Evolutionary conservation across 225 moss, liverwort and hornwort species (phyloP).

Genomic region (Bryum argenteum): DNA sequence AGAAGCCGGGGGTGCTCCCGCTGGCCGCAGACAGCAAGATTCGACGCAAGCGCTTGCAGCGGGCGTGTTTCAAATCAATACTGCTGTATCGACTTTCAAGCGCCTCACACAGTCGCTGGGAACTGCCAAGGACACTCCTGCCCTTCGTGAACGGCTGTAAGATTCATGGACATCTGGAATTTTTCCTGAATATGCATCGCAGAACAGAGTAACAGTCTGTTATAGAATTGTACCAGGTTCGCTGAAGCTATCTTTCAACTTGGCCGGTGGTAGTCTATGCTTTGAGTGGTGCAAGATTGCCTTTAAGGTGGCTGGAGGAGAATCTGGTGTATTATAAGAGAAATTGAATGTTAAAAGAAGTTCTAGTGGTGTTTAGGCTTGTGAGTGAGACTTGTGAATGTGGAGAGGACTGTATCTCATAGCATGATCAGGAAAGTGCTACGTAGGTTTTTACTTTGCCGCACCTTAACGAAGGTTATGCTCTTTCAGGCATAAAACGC

Average conservation of each 20-base stretch:
- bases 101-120: slow-evolving; percentile 80
- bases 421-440: background rate
- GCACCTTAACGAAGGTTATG: slow-evolving; percentile 8
- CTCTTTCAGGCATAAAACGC: slow-evolving; percentile 79
- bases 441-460: background rate
- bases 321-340: background rate
- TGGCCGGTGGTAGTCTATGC: background rate
- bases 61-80: slow-evolving; percentile 97
- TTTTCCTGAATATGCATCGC: slow-evolving; percentile 8
- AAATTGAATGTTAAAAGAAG: background rate
- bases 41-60: slow-evolving; percentile 85
- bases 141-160: slow-evolving; percentile 92
- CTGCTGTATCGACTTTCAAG: slow-evolving; percentile 89
- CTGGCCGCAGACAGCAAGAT: slow-evolving; percentile 77
- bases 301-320: background rate
- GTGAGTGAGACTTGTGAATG: background rate
- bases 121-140: slow-evolving; percentile 91
- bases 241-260: slow-evolving; percentile 1
- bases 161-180: slow-evolving; percentile 12
- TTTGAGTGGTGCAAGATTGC: background rate
- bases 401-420: background rate
- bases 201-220: background rate
- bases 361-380: background rate
- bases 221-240: background rate
- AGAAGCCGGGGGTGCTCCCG: slow-evolving; percentile 73